phyloP scores from a whole-genome alignment of 192 early-diverging fungal species.

The Paraglomus brasilianum region DNA sequence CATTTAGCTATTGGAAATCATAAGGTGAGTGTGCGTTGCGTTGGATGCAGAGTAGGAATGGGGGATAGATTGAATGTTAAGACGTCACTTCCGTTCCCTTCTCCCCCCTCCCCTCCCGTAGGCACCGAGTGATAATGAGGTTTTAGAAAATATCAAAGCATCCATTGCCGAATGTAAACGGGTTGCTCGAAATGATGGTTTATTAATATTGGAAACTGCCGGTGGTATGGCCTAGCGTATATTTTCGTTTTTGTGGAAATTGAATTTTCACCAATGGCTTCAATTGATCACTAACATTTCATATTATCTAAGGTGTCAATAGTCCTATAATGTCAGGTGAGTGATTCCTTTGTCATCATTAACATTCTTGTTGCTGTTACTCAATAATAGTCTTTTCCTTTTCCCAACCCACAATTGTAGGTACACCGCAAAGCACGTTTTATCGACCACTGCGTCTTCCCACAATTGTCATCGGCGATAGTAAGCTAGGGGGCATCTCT shows the following conservation, averaged over 20 bases:
- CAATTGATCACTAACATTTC: not conserved
- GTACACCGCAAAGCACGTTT: conserved; percentile 66
- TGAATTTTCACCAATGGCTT: not conserved
- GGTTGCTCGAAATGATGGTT: conserved; percentile 34
- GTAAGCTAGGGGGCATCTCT: conserved; percentile 78
- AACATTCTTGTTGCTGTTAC: too few species aligned
- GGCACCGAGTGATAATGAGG: conserved; percentile 48
- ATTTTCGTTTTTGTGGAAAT: too few species aligned
- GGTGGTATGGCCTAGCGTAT: conserved; percentile 51
- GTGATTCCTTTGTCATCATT: conserved; percentile 31
- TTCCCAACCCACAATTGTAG: conserved; percentile 22
- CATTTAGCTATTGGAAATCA: conserved; percentile 58
- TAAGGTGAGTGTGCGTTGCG: conserved; percentile 38
- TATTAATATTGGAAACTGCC: conserved; percentile 71
- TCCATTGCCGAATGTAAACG: conserved; percentile 39
- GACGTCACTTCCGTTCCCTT: conserved; percentile 1
- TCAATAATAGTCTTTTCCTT: too few species aligned
- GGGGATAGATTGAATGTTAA: not conserved
- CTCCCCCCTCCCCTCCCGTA: conserved; percentile 2
- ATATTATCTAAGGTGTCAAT: conserved; percentile 51
- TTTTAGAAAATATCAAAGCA: conserved; percentile 42
- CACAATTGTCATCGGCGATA: conserved; percentile 73
- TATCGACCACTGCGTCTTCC: conserved; percentile 69
- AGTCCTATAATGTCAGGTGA: conserved; percentile 72
- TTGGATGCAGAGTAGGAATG: too few species aligned